phyloP scores from a whole-genome alignment of 805 yeast species.

The Yarrowia hollandica region DNA sequence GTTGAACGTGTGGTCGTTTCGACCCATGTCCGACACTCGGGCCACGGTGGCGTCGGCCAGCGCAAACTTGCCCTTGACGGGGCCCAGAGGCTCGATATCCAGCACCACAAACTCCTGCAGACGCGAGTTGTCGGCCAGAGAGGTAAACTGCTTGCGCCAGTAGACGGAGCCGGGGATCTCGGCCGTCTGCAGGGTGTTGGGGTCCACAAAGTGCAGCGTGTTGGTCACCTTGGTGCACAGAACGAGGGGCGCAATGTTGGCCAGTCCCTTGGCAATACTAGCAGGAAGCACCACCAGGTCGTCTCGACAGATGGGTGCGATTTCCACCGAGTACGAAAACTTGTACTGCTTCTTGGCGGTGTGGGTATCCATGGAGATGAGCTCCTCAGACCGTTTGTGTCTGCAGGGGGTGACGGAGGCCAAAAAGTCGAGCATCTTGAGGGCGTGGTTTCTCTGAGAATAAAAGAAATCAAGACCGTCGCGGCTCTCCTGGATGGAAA shows the following conservation, averaged over 20 bases:
- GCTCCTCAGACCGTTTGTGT: slow-evolving; percentile 80
- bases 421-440: slow-evolving; percentile 87
- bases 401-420: slow-evolving; percentile 78
- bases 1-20: slow-evolving; percentile 71
- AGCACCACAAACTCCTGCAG: slow-evolving; percentile 79
- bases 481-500: slow-evolving; percentile 80
- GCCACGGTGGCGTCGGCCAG: slow-evolving; percentile 85
- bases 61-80: slow-evolving; percentile 70
- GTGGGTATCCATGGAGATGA: slow-evolving; percentile 85
- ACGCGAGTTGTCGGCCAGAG: slow-evolving; percentile 64
- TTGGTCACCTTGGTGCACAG: slow-evolving; percentile 80
- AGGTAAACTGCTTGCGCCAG: slow-evolving; percentile 77
- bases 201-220: slow-evolving; percentile 78
- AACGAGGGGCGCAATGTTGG: slow-evolving; percentile 76
- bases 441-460: slow-evolving; percentile 83
- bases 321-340: slow-evolving; percentile 85
- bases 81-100: slow-evolving; percentile 90
- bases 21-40: slow-evolving; percentile 77
- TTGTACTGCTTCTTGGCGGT: slow-evolving; percentile 84
- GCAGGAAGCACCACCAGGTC: slow-evolving; percentile 85
- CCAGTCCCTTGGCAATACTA: slow-evolving; percentile 74
- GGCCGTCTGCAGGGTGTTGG: slow-evolving; percentile 70
- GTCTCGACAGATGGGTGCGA: slow-evolving; percentile 92
- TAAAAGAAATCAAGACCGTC: slow-evolving; percentile 94
- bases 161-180: slow-evolving; percentile 69